Percentiles rank a stretch among this genome's conserved stretches.
phyloP scores from a whole-genome alignment of 2,329 filamentous ascomycete genomes.

The Aspergillus candidus region DNA sequence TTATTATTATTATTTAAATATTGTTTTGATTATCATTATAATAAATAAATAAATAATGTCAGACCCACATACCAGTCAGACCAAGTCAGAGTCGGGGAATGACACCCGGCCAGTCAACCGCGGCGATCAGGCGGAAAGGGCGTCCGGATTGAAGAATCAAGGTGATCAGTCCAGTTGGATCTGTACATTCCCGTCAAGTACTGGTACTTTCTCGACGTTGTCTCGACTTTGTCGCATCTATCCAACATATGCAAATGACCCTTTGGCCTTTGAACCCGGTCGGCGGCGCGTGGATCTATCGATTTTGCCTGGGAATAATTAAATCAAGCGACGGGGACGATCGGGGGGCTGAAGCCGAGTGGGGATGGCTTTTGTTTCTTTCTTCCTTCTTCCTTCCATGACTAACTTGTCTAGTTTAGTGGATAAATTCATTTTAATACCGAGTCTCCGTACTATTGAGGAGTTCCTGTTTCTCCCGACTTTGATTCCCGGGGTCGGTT shows the following conservation, averaged over 20 bases:
- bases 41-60: constrained; percentile 3
- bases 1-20: constrained; percentile 4
- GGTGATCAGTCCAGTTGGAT: constrained; percentile 9
- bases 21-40: neutral
- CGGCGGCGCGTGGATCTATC: constrained; percentile 13
- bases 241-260: neutral
- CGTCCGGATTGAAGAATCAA: constrained; percentile 9
- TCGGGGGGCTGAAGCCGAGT: no score
- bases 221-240: constrained; percentile 2
- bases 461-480: no score
- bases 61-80: constrained; percentile 5
- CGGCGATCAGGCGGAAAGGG: constrained; percentile 20
- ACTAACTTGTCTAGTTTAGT: no score
- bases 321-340: neutral
- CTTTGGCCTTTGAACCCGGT: constrained; percentile 11
- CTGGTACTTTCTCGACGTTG: neutral
- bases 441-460: no score
- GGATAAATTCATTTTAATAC: no score
- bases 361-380: no score
- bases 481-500: no score
- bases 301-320: neutral
- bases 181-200: no score
- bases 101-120: constrained; percentile 15
- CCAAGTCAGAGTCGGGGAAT: constrained; percentile 3
- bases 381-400: no score